Base-by-base conservation (phyloP, 2,329 filamentous ascomycete species). In the Colletotrichum endophyticum region DNA sequence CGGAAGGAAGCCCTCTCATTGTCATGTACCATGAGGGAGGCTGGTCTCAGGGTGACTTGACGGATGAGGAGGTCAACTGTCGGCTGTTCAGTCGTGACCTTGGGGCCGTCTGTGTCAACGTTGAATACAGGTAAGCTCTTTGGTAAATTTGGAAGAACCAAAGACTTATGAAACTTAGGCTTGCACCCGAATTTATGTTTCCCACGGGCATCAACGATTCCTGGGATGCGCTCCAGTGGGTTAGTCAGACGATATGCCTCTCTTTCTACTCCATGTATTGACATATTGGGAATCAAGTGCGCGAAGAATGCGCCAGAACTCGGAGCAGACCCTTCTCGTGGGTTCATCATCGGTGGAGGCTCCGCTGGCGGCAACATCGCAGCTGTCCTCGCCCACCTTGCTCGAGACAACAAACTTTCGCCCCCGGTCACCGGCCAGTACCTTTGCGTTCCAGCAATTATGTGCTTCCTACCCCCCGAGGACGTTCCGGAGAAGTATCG, bases 341-440 rank as follows among this genome's bases (percentile, higher is more conserved):
- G 88, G 11, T 87, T 90, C 75, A 83, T 90, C 27, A 80, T 90
- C 1, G 87, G 88, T 8, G 89, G 89, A n/a, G 87, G 86, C 8
- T 89, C 87, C 2, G 88, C 88, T 0, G 89, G 89, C 5, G 89
- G 87, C 15, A 90, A 90, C 76, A 85, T 90, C 70, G 84, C 87
- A 1, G 86, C 86, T 0, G 86, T 86, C 0, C 83, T 90, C 1
- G 84, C 87, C 2, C 85, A 89, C 64, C 78, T 86, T 0, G 83
- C 86, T 6, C 84, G 85, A 2, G 77, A 82, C 12, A 84, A 85
- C 49, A 80, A 82, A 1, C 81, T 88, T 8, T 76, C 80, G 0
- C 86, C 87, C 1, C 83, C 82, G 0, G 80, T 91, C 12, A 90
- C 88, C 0, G 88, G 88, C 25, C 74, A 76, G 6, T 76, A 73